A percentile compares a stretch with the other conserved stretches of the same genome.
These are phyloP conservation scores for Malus hybrid DNA, from an alignment of 331 rosid species.

Conservation along the genomic window DNA sequence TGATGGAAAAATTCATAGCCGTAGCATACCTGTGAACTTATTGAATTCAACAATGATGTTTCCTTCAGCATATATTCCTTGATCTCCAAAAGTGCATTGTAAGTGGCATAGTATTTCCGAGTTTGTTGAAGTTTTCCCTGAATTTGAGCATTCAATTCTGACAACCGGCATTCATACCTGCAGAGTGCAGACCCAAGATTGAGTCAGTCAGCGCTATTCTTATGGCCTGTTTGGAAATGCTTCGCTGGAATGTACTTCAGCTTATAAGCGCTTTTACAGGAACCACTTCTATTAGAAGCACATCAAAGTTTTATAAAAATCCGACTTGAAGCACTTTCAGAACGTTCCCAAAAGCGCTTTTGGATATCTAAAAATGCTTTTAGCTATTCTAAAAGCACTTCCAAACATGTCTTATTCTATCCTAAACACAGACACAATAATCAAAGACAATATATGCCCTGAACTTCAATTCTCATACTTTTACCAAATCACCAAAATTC, in stretches of 20 bases:
- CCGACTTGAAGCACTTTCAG: neutral
- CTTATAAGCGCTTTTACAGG: neutral
- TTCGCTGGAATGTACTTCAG: neutral
- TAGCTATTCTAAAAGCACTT: neutral
- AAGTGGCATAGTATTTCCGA: constrained; percentile 68
- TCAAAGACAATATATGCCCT: neutral
- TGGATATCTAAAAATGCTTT: neutral
- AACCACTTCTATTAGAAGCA: neutral
- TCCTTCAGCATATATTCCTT: constrained; percentile 88
- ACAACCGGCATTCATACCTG: constrained; percentile 68
- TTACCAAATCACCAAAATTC: neutral
- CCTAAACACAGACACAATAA: neutral
- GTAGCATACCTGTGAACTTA: constrained; percentile 65
- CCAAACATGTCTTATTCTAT: neutral
- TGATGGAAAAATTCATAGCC: neutral
- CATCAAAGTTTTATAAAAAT: too few relatives aligned
- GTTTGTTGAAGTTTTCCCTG: constrained; percentile 86
- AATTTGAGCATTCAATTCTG: constrained; percentile 70
- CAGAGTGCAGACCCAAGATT: constrained; percentile 30
- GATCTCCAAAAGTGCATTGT: constrained; percentile 85
- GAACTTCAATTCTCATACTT: neutral
- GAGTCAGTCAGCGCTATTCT: neutral
- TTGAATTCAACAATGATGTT: constrained; percentile 76
- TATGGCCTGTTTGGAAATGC: neutral
- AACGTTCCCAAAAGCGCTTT: neutral